phyloP scores from a whole-genome alignment of 208 protist genomes.

The Borovskyia barvae region DNA sequence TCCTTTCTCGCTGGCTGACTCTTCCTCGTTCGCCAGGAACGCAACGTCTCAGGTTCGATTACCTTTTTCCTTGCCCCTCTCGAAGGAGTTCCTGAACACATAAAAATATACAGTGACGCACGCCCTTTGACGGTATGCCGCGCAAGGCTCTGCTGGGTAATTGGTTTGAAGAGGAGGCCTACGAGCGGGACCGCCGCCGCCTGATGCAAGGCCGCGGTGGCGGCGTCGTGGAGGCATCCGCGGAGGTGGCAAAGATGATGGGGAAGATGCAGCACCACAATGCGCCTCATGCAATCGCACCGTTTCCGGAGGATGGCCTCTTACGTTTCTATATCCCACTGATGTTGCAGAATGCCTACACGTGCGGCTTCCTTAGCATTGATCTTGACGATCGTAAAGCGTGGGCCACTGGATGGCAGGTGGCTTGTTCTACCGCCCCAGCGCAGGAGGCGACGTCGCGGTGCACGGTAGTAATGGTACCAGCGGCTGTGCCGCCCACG shows the following conservation, averaged over 20 bases:
- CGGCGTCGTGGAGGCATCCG: conserved; percentile 48
- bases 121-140: conserved; percentile 39
- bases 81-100: not conserved
- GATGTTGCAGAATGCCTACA: conserved; percentile 82
- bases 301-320: conserved; percentile 50
- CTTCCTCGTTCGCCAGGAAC: not conserved
- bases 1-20: not conserved
- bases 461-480: conserved; percentile 71
- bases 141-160: conserved; percentile 70
- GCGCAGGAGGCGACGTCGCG: conserved; percentile 60
- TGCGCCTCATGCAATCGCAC: conserved; percentile 47
- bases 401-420: conserved; percentile 58
- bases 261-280: conserved; percentile 86
- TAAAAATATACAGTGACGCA: conserved; percentile 1
- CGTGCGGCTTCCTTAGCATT: conserved; percentile 73
- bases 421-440: conserved; percentile 55
- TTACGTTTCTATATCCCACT: conserved; percentile 77
- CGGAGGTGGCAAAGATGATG: conserved; percentile 59
- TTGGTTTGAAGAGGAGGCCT: conserved; percentile 87
- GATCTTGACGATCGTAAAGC: conserved; percentile 77
- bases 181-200: conserved; percentile 59
- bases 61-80: not conserved
- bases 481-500: conserved; percentile 61
- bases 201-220: conserved; percentile 73
- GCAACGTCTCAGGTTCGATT: not conserved